phyloP scores from a whole-genome alignment of 495 filamentous ascomycete genomes.

The Cetradonia linearis region DNA sequence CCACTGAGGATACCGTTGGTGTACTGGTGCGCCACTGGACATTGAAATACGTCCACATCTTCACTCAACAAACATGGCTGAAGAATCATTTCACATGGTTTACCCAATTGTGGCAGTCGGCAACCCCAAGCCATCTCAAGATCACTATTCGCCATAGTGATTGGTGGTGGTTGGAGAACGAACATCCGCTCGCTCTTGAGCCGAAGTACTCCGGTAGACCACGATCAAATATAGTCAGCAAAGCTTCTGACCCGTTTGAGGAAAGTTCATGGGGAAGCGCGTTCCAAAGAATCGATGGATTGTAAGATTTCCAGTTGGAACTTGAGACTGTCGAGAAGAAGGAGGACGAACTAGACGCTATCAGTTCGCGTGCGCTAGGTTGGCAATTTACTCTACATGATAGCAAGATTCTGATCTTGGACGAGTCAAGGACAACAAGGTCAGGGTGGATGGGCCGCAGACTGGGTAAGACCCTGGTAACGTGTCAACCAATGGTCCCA shows the following conservation, averaged over 20 bases:
- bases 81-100: constrained; percentile 3
- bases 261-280: constrained; percentile 18
- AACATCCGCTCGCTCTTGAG: constrained; percentile 21
- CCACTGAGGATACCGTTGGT: neutral
- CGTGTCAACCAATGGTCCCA: neutral
- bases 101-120: neutral
- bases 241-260: constrained; percentile 13
- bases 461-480: constrained; percentile 3
- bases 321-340: constrained; percentile 27
- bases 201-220: constrained; percentile 13
- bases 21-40: neutral
- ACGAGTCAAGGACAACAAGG: constrained; percentile 7
- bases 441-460: constrained; percentile 17
- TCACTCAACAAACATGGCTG: constrained; percentile 27
- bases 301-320: constrained; percentile 24
- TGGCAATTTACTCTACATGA: constrained; percentile 20
- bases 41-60: constrained; percentile 23
- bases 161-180: constrained; percentile 30
- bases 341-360: constrained; percentile 22
- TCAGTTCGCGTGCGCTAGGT: constrained; percentile 12
- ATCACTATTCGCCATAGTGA: constrained; percentile 30
- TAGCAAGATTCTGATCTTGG: constrained; percentile 13
- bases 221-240: constrained; percentile 2
- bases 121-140: constrained; percentile 16
- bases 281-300: constrained; percentile 19